Conservation (phyloP, 192 early-diverging fungal genomes). For the Linderina pennispora region DNA sequence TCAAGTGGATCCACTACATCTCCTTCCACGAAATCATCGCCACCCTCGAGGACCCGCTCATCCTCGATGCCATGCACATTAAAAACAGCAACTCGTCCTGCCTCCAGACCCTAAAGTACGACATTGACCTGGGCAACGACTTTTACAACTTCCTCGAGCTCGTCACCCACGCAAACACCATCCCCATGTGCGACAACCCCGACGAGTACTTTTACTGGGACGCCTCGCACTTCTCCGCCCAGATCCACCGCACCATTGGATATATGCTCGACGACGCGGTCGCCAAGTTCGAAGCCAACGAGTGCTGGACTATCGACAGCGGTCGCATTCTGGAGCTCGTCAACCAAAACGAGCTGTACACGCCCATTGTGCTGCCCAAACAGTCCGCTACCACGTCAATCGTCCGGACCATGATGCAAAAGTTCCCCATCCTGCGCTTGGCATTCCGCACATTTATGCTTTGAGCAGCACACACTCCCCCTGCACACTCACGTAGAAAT, state of each 20-base stretch:
- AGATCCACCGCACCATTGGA: slow-evolving; percentile 33
- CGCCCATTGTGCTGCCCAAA: slow-evolving; percentile 37
- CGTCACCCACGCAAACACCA: slow-evolving; percentile 42
- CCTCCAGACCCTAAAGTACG: slow-evolving; percentile 36
- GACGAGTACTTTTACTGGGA: slow-evolving; percentile 48
- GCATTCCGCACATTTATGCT: slow-evolving; percentile 45
- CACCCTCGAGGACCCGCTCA: slow-evolving; percentile 18
- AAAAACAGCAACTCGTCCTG: slow-evolving; percentile 32
- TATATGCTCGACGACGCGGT: slow-evolving; percentile 39
- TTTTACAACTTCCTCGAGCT: slow-evolving; percentile 49
- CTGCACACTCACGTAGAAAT: no score
- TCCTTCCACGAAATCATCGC: slow-evolving; percentile 37
- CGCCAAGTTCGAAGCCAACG: slow-evolving; percentile 23
- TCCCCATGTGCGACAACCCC: slow-evolving; percentile 42
- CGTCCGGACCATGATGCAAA: slow-evolving; percentile 32
- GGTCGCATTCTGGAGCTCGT: slow-evolving; percentile 26
- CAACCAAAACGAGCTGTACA: slow-evolving; percentile 30
- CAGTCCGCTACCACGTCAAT: slow-evolving; percentile 33
- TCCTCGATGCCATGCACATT: slow-evolving; percentile 36
- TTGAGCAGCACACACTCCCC: no score
- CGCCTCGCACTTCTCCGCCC: slow-evolving; percentile 43
- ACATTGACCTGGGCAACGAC: slow-evolving; percentile 41
- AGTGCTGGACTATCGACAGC: slow-evolving; percentile 24
- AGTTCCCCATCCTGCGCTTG: slow-evolving; percentile 34
- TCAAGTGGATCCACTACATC: slow-evolving; percentile 44